Percentiles rank a stretch among this genome's conserved stretches.
phyloP scores from a whole-genome alignment of 2,329 filamentous ascomycete species.

The Phoma sp. region DNA sequence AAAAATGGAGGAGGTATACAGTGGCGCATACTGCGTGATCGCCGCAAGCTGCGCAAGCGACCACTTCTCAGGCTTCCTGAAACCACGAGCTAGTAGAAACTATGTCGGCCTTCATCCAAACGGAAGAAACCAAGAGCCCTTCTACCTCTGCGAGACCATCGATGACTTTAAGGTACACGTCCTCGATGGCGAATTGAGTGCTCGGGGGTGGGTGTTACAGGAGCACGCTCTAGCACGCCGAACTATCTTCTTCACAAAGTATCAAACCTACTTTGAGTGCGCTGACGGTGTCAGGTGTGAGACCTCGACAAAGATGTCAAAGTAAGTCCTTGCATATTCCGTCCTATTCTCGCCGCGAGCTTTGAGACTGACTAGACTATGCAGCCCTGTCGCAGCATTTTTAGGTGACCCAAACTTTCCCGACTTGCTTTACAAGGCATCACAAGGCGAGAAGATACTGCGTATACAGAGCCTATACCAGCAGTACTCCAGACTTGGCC shows the following conservation, averaged over 20 bases:
- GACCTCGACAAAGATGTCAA: slow-evolving; percentile 21
- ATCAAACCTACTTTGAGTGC: slow-evolving; percentile 38
- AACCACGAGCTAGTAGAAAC: neutral
- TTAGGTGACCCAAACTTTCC: slow-evolving; percentile 41
- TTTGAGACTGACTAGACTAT: no score
- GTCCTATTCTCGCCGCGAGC: no score
- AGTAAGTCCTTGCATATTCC: slow-evolving; percentile 14
- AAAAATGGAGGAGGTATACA: slow-evolving; percentile 33
- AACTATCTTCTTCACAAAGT: slow-evolving; percentile 31
- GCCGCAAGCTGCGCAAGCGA: slow-evolving; percentile 26
- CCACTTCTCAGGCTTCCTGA: slow-evolving; percentile 22
- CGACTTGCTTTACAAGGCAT: neutral
- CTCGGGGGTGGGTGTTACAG: slow-evolving; percentile 35
- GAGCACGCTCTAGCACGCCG: slow-evolving; percentile 32
- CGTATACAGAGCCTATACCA: slow-evolving; percentile 29
- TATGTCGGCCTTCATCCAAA: neutral
- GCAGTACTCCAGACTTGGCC: slow-evolving; percentile 41
- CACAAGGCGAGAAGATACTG: neutral
- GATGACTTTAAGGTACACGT: slow-evolving; percentile 33
- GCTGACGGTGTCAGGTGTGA: slow-evolving; percentile 25
- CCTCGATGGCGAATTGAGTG: slow-evolving; percentile 14
- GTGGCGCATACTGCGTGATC: slow-evolving; percentile 30
- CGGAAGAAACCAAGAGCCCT: neutral
- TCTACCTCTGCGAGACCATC: slow-evolving; percentile 7
- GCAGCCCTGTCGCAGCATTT: slow-evolving; percentile 33